Conservation (phyloP, 495 filamentous ascomycete species). For the Letharia lupina region DNA sequence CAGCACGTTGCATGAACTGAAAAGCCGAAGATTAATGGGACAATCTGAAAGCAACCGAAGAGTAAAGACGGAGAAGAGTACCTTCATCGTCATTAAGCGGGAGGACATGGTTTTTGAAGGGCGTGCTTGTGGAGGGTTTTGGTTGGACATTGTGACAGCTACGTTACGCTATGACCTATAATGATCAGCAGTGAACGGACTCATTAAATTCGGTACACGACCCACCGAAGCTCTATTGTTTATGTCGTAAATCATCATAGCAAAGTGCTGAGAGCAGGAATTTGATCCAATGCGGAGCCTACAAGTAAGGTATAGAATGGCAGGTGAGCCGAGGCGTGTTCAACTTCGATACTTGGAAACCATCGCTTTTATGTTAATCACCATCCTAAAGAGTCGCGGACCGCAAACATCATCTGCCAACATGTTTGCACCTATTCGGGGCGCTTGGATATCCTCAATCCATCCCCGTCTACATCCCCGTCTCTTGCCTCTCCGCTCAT, state of each 20-base stretch:
- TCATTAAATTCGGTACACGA: not conserved
- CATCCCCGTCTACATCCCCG: slow-evolving; percentile 6
- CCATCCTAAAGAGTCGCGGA: not conserved
- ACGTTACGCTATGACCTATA: not conserved
- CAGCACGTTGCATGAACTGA: slow-evolving; percentile 92
- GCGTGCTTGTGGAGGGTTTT: slow-evolving; percentile 32
- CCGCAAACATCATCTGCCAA: not conserved
- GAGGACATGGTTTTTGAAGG: slow-evolving; percentile 74
- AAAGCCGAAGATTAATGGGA: slow-evolving; percentile 13
- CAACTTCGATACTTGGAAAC: not conserved
- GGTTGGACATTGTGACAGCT: slow-evolving; percentile 31
- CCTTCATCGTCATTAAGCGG: slow-evolving; percentile 87
- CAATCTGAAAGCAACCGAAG: not conserved
- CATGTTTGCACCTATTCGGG: slow-evolving; percentile 9
- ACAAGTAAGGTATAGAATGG: slow-evolving; percentile 14
- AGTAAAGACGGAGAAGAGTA: slow-evolving; percentile 25
- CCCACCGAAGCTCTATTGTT: not conserved
- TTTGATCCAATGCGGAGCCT: slow-evolving; percentile 2
- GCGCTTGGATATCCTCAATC: slow-evolving; percentile 6
- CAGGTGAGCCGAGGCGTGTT: slow-evolving; percentile 29
- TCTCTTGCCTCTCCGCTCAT: slow-evolving; percentile 9
- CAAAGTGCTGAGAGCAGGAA: no score
- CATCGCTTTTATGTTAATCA: not conserved
- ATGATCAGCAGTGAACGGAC: not conserved
- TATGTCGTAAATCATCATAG: not conserved